These are phyloP conservation scores for Lepidium africanum DNA, from an alignment of 345 rosid species.

Conservation along the genomic window DNA sequence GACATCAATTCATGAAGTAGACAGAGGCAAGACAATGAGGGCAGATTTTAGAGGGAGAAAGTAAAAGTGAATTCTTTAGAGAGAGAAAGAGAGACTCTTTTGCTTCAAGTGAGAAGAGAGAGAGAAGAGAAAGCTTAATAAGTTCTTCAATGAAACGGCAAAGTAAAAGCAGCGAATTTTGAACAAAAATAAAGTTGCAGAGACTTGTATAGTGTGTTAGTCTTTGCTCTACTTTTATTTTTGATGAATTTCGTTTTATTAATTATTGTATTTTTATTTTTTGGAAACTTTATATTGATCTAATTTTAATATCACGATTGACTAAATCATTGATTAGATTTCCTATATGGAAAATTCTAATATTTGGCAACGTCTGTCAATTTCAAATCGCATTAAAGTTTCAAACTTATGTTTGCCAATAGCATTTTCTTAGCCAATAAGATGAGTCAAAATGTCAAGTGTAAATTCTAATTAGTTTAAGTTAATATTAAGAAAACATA, in stretches of 20 bases:
- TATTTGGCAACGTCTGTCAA: constrained; percentile 2
- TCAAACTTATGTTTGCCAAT: neutral
- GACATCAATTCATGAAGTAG: constrained; percentile 62
- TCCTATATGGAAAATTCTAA: neutral
- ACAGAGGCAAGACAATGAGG: constrained; percentile 56
- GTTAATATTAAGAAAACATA: no score
- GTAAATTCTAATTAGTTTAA: neutral
- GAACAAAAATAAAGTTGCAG: constrained; percentile 24
- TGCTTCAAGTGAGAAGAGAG: neutral
- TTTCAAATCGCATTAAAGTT: neutral
- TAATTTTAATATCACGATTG: constrained; percentile 5
- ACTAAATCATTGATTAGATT: constrained; percentile 3
- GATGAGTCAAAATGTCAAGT: neutral
- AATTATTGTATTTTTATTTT: neutral
- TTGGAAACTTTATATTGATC: neutral
- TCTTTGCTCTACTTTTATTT: neutral
- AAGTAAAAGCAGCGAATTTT: constrained; percentile 35
- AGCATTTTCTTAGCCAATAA: neutral
- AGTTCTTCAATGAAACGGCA: constrained; percentile 53
- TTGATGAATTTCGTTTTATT: neutral
- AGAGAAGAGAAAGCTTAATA: constrained; percentile 40
- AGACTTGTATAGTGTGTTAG: neutral
- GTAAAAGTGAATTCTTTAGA: constrained; percentile 15
- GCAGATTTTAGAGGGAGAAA: constrained; percentile 23
- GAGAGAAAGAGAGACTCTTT: constrained; percentile 9